These are phyloP conservation scores for Microbotryum lychnidis-dioicae DNA, from an alignment of 1,284 basidiomycete species.

Conservation along the genomic window DNA sequence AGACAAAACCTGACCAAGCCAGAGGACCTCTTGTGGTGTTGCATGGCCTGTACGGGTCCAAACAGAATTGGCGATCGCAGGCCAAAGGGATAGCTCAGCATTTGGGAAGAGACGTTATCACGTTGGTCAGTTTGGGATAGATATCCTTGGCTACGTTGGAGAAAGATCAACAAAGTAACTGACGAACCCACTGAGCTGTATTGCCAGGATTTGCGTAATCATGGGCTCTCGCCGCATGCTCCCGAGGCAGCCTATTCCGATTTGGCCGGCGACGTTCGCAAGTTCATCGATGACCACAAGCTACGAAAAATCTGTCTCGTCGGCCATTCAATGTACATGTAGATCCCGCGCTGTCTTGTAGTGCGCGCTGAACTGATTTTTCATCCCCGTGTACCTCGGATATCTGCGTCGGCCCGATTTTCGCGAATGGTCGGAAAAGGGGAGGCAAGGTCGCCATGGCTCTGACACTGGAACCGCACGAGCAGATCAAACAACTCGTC, in stretches of 20 bases:
- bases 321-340: constrained; percentile 71
- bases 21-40: constrained; percentile 32
- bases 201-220: constrained; percentile 68
- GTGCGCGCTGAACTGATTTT: too few species aligned
- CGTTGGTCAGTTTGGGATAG: constrained; percentile 49
- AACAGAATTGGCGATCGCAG: constrained; percentile 68
- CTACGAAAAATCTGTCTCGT: constrained; percentile 56
- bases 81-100: constrained; percentile 56
- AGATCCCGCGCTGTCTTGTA: neutral
- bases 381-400: too few species aligned
- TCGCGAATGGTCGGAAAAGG: constrained; percentile 44
- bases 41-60: constrained; percentile 50
- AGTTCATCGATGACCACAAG: constrained; percentile 42
- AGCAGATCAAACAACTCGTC: constrained; percentile 54
- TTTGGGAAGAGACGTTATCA: constrained; percentile 57
- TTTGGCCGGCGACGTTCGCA: constrained; percentile 54
- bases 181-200: neutral
- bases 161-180: neutral
- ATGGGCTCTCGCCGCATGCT: constrained; percentile 66
- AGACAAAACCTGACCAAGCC: neutral
- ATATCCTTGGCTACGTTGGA: neutral
- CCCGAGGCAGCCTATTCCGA: constrained; percentile 57
- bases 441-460: constrained; percentile 82
- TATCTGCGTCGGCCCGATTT: too few species aligned
- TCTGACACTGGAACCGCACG: constrained; percentile 53